Evolutionary conservation across 1,284 basidiomycete species (phyloP).

Genomic region (Fomitopsis betulina): DNA sequence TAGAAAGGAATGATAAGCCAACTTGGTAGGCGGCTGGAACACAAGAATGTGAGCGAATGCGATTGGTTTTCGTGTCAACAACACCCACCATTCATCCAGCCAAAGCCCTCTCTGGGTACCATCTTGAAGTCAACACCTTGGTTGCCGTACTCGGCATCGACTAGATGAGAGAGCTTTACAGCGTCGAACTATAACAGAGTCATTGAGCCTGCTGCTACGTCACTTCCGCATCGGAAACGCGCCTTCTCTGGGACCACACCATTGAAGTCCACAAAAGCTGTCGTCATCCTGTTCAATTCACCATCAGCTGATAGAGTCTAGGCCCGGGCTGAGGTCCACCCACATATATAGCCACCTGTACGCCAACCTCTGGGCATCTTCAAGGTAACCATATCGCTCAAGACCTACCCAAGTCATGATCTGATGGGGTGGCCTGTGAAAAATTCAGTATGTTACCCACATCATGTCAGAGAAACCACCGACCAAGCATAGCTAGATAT

Average conservation of each 20-base stretch:
- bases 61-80: not conserved
- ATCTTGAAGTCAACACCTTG: constrained; percentile 97
- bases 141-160: constrained; percentile 98
- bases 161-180: constrained; percentile 90
- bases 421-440: constrained; percentile 89
- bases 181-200: constrained; percentile 74
- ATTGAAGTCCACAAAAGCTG: constrained; percentile 92
- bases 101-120: constrained; percentile 95
- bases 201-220: not conserved
- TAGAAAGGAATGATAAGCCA: constrained; percentile 91
- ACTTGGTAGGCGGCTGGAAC: constrained; percentile 85
- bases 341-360: constrained; percentile 98
- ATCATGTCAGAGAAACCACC: constrained; percentile 13
- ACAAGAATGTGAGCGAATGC: constrained; percentile 3
- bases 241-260: constrained; percentile 97
- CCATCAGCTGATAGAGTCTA: constrained; percentile 1
- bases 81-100: constrained; percentile 86
- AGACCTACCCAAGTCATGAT: constrained; percentile 98
- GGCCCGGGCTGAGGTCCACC: constrained; percentile 17
- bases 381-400: constrained; percentile 92
- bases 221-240: constrained; percentile 10
- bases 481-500: constrained; percentile 60
- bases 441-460: constrained; percentile 12
- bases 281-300: constrained; percentile 68
- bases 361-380: constrained; percentile 89